A percentile compares a stretch with the other conserved stretches of the same genome.
Conservation (phyloP, 2,329 filamentous ascomycete species). For the Colletotrichum echinochloae region DNA sequence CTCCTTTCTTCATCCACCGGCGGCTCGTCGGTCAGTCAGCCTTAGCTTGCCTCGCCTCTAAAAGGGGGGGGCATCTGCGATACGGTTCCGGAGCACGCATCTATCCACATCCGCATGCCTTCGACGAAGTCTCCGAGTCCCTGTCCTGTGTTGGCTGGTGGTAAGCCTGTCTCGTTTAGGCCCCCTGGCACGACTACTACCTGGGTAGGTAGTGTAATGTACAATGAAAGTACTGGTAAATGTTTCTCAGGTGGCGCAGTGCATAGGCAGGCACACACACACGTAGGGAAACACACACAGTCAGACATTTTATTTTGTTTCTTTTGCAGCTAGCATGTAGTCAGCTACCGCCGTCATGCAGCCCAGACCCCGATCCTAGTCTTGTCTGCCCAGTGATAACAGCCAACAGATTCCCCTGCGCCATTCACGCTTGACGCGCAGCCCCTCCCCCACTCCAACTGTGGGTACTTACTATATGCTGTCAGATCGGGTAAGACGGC, state of each 20-base stretch:
- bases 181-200: neutral
- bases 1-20: neutral
- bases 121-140: slow-evolving; percentile 9
- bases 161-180: slow-evolving; percentile 24
- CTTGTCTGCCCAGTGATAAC: neutral
- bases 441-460: too few species aligned
- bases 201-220: neutral
- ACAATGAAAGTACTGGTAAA: neutral
- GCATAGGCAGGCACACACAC: slow-evolving; percentile 7
- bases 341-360: slow-evolving; percentile 4
- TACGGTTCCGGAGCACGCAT: slow-evolving; percentile 3
- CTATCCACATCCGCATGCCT: neutral
- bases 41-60: slow-evolving; percentile 11
- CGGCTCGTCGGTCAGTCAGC: neutral
- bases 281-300: slow-evolving; percentile 19
- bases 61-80: slow-evolving; percentile 23
- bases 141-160: neutral
- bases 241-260: slow-evolving; percentile 21
- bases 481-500: slow-evolving; percentile 10
- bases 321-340: slow-evolving; percentile 9
- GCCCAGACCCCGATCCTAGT: neutral
- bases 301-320: slow-evolving; percentile 11
- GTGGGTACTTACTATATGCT: too few species aligned
- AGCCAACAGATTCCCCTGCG: slow-evolving; percentile 21
- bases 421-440: slow-evolving; percentile 4